Conservation (phyloP, 164 flowering plant species). For the Akebia trifoliata region DNA sequence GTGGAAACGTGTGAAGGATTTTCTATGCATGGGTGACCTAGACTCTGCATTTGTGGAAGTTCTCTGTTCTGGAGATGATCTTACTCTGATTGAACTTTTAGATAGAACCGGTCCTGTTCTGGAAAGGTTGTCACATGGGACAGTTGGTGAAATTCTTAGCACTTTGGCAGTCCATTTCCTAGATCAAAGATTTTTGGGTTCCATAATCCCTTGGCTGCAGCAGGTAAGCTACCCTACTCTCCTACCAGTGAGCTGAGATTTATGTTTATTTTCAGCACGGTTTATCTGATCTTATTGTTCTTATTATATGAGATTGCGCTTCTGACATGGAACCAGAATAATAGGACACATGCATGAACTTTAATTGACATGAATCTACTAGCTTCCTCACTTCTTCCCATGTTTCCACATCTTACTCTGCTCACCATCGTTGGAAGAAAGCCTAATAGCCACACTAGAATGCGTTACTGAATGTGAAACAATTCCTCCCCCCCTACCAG, state of each 20-base stretch:
- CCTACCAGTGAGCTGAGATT: background rate
- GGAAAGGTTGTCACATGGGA: conserved; percentile 55
- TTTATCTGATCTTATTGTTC: background rate
- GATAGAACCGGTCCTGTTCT: conserved; percentile 79
- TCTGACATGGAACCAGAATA: no score
- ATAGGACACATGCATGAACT: conserved; percentile 65
- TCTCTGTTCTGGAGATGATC: conserved; percentile 56
- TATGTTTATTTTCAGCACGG: background rate
- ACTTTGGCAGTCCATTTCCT: conserved; percentile 49
- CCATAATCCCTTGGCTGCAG: conserved; percentile 81
- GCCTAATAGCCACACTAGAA: conserved; percentile 39
- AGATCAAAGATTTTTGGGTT: conserved; percentile 49
- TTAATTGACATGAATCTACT: conserved; percentile 61
- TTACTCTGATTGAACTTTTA: conserved; percentile 60
- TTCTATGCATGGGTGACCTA: conserved; percentile 57
- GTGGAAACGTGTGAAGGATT: conserved; percentile 49
- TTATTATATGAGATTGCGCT: background rate
- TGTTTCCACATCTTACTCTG: conserved; percentile 33
- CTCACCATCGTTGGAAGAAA: conserved; percentile 87
- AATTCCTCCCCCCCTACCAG: background rate
- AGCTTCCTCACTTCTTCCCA: conserved; percentile 55
- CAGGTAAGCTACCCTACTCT: conserved; percentile 45
- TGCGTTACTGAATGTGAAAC: no score
- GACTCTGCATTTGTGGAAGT: conserved; percentile 84
- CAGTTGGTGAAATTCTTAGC: conserved; percentile 50